phyloP scores from a whole-genome alignment of 805 yeast species.

The Dipodascus albidus region DNA sequence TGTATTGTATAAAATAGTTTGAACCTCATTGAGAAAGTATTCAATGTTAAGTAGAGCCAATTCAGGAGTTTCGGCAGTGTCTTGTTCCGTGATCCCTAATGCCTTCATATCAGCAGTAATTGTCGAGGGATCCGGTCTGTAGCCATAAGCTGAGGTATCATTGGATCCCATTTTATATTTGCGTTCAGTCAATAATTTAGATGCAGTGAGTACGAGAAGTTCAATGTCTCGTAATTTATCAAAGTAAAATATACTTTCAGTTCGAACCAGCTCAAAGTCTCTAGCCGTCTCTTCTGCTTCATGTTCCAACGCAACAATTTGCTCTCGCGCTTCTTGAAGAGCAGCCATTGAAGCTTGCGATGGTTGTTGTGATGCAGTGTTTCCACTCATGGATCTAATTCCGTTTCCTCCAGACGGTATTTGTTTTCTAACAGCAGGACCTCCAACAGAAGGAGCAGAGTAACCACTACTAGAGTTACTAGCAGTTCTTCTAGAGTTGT shows the following conservation, averaged over 20 bases:
- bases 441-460: slow-evolving; percentile 3
- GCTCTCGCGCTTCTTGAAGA: slow-evolving; percentile 33
- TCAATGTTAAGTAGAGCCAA: slow-evolving; percentile 8
- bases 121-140: not conserved
- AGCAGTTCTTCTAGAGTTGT: slow-evolving; percentile 2
- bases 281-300: slow-evolving; percentile 48
- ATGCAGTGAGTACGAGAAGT: slow-evolving; percentile 55
- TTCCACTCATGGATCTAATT: slow-evolving; percentile 5
- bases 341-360: slow-evolving; percentile 9
- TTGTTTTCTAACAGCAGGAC: not conserved
- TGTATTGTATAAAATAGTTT: slow-evolving; percentile 65
- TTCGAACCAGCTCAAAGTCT: slow-evolving; percentile 50
- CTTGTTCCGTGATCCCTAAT: slow-evolving; percentile 2
- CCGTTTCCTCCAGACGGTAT: slow-evolving; percentile 1
- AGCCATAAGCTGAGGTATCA: slow-evolving; percentile 16
- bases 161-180: slow-evolving; percentile 22
- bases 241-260: slow-evolving; percentile 85
- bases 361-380: slow-evolving; percentile 5
- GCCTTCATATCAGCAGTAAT: slow-evolving; percentile 1
- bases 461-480: slow-evolving; percentile 2
- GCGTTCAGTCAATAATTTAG: slow-evolving; percentile 36
- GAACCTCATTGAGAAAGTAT: slow-evolving; percentile 47
- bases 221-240: slow-evolving; percentile 84
- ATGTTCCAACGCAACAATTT: slow-evolving; percentile 31
- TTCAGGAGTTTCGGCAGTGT: slow-evolving; percentile 5